These are phyloP conservation scores for Aspergillus awamori DNA, from an alignment of 2,329 filamentous ascomycete genomes.

Conservation along the genomic window DNA sequence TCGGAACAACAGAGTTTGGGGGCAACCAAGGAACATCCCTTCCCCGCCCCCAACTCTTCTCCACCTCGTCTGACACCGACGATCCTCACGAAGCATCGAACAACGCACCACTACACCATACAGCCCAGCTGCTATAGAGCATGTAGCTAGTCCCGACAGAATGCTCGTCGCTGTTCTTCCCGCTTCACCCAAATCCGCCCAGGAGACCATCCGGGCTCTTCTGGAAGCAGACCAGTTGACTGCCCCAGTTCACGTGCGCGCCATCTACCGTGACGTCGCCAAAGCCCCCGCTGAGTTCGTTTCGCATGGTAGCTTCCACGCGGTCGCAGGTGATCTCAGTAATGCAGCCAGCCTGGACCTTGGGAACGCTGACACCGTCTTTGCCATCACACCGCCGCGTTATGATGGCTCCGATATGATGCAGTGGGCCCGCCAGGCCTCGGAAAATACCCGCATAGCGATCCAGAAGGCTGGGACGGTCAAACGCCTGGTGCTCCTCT, in stretches of 20 bases:
- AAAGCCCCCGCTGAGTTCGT: slow-evolving; percentile 14
- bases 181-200: slow-evolving; percentile 18
- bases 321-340: slow-evolving; percentile 16
- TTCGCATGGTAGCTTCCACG: slow-evolving; percentile 14
- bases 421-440: slow-evolving; percentile 10
- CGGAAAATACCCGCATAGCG: slow-evolving; percentile 15
- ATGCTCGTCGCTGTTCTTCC: slow-evolving; percentile 21
- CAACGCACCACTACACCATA: no score
- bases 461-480: slow-evolving; percentile 12
- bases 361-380: slow-evolving; percentile 15
- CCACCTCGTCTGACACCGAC: no score
- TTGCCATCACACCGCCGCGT: slow-evolving; percentile 17
- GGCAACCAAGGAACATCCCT: no score
- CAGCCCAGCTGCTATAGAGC: no score
- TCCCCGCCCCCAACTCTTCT: no score
- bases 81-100: no score
- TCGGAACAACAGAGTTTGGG: no score
- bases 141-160: slow-evolving; percentile 9
- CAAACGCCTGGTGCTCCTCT: slow-evolving; percentile 17
- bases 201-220: slow-evolving; percentile 16
- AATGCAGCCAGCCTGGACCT: slow-evolving; percentile 13
- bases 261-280: slow-evolving; percentile 19
- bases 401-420: slow-evolving; percentile 14
- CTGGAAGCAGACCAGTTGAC: slow-evolving; percentile 1
- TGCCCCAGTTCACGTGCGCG: slow-evolving; percentile 7